These are phyloP conservation scores for Rhizomucor miehei DNA, from an alignment of 371 early-diverging fungal genomes.

Conservation along the genomic window DNA sequence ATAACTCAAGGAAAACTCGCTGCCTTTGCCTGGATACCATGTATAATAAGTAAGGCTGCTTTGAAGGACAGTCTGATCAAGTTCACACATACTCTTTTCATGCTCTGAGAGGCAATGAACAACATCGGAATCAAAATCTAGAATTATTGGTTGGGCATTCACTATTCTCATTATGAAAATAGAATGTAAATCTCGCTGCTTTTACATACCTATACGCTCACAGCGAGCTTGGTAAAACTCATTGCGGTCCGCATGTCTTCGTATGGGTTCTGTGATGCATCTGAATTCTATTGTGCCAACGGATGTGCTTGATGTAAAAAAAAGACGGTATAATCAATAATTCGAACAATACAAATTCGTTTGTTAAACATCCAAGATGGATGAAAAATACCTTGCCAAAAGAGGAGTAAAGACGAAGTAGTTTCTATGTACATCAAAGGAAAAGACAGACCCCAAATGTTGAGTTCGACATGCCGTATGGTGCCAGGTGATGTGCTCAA, in stretches of 20 bases:
- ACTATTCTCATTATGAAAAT: conserved; percentile 33
- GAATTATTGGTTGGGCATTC: conserved; percentile 1
- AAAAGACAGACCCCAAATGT: no score
- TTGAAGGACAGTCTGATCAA: no score
- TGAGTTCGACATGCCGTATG: neutral
- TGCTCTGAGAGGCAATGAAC: neutral
- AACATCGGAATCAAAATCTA: neutral
- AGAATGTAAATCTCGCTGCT: conserved; percentile 20
- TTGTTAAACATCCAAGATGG: neutral
- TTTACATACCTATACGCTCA: conserved; percentile 42
- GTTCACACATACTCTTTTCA: no score
- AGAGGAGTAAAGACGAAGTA: conserved; percentile 83
- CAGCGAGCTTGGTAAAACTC: conserved; percentile 68
- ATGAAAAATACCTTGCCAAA: conserved; percentile 46
- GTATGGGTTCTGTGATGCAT: conserved; percentile 71
- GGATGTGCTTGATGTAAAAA: conserved; percentile 46
- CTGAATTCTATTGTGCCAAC: conserved; percentile 86
- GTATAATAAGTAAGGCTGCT: no score
- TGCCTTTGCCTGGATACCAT: conserved; percentile 21
- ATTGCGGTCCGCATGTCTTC: conserved; percentile 54
- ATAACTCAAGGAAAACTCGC: conserved; percentile 54
- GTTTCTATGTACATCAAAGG: conserved; percentile 52
- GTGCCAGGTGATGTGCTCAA: neutral
- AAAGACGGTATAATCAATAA: no score
- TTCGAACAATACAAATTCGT: neutral